phyloP scores from a whole-genome alignment of 306 rosid species.

The Sicyos baderoa region DNA sequence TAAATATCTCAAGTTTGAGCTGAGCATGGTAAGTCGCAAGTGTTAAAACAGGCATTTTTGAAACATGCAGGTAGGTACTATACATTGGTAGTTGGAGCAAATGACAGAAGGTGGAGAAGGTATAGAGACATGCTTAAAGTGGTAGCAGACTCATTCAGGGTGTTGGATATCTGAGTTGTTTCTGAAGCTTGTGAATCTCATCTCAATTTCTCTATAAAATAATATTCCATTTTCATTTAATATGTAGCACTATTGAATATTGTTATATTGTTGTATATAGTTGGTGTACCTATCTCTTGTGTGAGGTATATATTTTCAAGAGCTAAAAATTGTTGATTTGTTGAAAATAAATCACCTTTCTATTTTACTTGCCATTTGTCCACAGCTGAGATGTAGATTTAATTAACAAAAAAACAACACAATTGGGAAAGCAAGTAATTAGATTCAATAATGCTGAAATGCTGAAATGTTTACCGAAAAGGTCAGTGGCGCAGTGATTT shows the following conservation, averaged over 20 bases:
- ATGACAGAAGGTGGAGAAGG: slow-evolving; percentile 89
- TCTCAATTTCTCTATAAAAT: background rate
- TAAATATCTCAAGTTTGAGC: background rate
- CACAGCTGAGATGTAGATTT: background rate
- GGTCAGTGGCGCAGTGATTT: too few species aligned
- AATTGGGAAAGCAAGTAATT: background rate
- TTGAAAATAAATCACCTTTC: background rate
- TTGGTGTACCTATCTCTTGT: background rate
- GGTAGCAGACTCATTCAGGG: slow-evolving; percentile 84
- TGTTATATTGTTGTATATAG: slow-evolving; percentile 1
- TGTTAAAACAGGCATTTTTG: background rate
- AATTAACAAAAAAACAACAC: background rate
- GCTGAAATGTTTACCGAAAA: background rate
- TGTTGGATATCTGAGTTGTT: slow-evolving; percentile 54
- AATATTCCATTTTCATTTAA: background rate
- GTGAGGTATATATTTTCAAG: background rate
- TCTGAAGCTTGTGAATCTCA: background rate
- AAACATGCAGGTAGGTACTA: slow-evolving; percentile 59
- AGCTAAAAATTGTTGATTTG: background rate
- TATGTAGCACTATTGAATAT: slow-evolving; percentile 5
- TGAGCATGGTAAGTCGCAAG: background rate
- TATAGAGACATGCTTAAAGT: slow-evolving; percentile 63
- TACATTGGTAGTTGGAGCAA: slow-evolving; percentile 74
- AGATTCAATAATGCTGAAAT: background rate
- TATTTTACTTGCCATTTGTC: background rate